phyloP scores from a whole-genome alignment of 257 asterid genomes.

The Fraxinus anomala region DNA sequence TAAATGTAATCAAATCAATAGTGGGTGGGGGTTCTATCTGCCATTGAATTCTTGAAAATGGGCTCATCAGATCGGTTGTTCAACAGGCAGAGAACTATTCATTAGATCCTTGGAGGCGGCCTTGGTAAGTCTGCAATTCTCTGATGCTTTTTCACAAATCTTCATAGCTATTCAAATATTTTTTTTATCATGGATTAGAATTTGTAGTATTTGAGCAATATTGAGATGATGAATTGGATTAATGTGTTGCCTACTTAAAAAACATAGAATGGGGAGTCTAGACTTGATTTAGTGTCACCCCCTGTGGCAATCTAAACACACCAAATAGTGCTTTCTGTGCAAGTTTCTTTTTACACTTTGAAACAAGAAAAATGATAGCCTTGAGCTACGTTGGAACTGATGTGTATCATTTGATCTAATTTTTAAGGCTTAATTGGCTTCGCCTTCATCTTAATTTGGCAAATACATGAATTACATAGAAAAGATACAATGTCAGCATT shows the following conservation, averaged over 20 bases:
- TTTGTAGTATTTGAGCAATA: background rate
- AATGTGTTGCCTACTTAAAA: background rate
- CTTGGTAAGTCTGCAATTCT: constrained; percentile 52
- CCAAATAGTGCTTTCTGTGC: background rate
- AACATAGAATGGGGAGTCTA: too few relatives aligned
- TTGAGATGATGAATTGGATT: background rate
- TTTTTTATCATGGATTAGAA: background rate
- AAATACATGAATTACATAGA: background rate
- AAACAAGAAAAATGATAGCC: background rate
- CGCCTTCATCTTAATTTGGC: background rate
- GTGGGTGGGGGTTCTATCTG: constrained; percentile 31
- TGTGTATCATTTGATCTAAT: background rate
- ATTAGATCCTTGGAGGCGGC: constrained; percentile 86
- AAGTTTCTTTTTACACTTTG: background rate
- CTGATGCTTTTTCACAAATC: background rate
- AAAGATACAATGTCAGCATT: background rate
- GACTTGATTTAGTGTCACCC: too few relatives aligned
- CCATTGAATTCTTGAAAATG: constrained; percentile 46
- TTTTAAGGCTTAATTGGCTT: background rate
- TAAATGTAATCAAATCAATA: constrained; percentile 25
- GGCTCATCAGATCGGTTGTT: constrained; percentile 66
- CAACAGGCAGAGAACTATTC: constrained; percentile 61
- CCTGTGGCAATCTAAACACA: too few relatives aligned
- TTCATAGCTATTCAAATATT: too few relatives aligned
- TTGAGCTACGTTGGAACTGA: background rate